Conservation (phyloP, 176 grass and related monocot genomes). For the Triticum dicoccoides region DNA sequence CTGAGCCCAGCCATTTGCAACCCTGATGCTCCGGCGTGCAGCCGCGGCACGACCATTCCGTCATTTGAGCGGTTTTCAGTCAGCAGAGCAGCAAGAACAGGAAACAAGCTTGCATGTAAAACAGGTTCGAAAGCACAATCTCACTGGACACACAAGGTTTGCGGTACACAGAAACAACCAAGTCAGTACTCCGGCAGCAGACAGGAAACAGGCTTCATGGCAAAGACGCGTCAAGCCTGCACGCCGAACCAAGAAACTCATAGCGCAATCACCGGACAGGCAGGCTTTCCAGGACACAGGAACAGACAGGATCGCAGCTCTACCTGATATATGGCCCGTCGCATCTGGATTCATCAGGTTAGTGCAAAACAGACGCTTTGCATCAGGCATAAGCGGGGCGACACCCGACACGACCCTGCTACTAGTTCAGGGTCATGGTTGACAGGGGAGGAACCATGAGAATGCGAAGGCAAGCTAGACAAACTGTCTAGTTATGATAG, state of each 20-base stretch:
- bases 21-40: not conserved
- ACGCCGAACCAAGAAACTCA: not conserved
- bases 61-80: too few relatives aligned
- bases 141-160: too few relatives aligned
- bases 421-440: not conserved
- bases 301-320: not conserved
- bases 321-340: not conserved
- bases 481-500: conserved; percentile 16
- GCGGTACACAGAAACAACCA: too few relatives aligned
- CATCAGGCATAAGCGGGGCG: not conserved
- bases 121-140: too few relatives aligned
- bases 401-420: not conserved
- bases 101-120: not conserved
- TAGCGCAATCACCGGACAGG: not conserved
- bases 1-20: not conserved
- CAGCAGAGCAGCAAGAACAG: too few relatives aligned
- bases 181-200: not conserved
- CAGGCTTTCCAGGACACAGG: not conserved
- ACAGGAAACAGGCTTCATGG: not conserved
- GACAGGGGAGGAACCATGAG: not conserved
- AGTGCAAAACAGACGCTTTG: not conserved
- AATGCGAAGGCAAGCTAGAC: not conserved
- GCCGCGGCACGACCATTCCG: not conserved
- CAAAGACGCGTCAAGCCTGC: not conserved
- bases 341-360: not conserved